Conservation (phyloP, 768 basidiomycete species). For the Agrocybe praecox region DNA sequence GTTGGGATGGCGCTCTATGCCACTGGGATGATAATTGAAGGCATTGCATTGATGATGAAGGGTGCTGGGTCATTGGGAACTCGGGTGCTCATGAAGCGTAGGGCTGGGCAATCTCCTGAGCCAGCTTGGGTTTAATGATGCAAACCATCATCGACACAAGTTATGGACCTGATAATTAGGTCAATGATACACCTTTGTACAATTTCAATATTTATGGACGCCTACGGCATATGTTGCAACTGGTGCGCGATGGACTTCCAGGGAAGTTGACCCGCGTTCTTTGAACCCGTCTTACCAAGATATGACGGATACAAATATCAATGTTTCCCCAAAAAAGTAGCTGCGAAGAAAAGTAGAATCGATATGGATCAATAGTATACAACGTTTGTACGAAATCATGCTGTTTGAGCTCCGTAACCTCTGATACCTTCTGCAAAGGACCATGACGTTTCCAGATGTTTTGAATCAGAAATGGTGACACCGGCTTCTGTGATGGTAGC, state of each 20-base stretch:
- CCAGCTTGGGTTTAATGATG: constrained; percentile 5
- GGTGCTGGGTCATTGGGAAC: constrained; percentile 14
- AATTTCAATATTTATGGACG: too few species aligned
- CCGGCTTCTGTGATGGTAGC: constrained; percentile 84
- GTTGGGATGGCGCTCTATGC: constrained; percentile 15
- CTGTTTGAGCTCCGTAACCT: constrained; percentile 91
- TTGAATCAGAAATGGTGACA: constrained; percentile 77
- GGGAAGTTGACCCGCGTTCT: too few species aligned
- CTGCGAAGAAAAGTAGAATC: neutral
- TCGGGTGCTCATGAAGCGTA: constrained; percentile 6
- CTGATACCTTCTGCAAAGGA: constrained; percentile 89
- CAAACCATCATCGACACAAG: neutral
- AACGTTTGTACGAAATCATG: constrained; percentile 46
- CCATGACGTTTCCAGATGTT: constrained; percentile 81
- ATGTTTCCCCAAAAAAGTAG: neutral
- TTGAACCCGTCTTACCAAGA: too few species aligned
- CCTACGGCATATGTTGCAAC: too few species aligned
- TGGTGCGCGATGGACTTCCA: too few species aligned
- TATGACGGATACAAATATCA: neutral
- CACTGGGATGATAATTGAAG: constrained; percentile 15
- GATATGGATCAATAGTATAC: constrained; percentile 12
- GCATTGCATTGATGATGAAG: constrained; percentile 15
- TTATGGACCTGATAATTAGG: neutral
- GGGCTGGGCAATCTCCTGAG: neutral
- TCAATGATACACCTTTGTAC: neutral